Base-by-base conservation (phyloP, 192 early-diverging fungal species). In the Cladochytrium replicatum region DNA sequence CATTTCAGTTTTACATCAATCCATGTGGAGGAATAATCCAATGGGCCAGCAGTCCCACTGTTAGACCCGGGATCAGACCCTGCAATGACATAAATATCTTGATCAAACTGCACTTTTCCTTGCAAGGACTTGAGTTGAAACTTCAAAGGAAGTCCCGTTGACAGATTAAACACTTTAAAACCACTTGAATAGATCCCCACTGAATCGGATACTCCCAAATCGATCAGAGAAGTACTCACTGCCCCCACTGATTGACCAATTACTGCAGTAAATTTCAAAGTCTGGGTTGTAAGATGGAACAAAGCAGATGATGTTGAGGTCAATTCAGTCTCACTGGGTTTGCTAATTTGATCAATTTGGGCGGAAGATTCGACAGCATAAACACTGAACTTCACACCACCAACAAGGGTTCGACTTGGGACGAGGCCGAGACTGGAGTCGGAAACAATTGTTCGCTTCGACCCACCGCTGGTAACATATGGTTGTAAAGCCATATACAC, bases 401-500 rank as follows among this genome's bases (percentile, higher is more conserved):
- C 89, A 23, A 92, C 76, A 28, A 92, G 64, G 15, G 66, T 29
- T 50, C 55, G 28, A 28, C 23, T 46, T 53, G 13, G 32, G 41
- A 21, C 37, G 39, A 50, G 11, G 38, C 45, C 13, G 48, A 17
- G 9, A 27, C 8, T 24, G 23, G 52, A 26, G 17, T 39, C 7
- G n/a, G 32, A 11, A 4, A 41, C 17, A 43, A 48, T 28, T 29
- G 27, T 44, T 46, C 40, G 2, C 6, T 23, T 6, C 25, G 32
- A 13, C 9, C 28, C 23, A 4, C 41, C 41, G 52, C 17, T 6
- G 13, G 39, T 17, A 13, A 31, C n/a, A 23, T 63, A 58, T 11
- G 88, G 88, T 48, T 87, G 85, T 1, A 90, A 64, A 3, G 85
- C 88, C 0, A 90, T 77, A 69, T 82, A 91, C 1, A 91, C 71